Conservation (phyloP, 2,329 filamentous ascomycete genomes). For the Cladosporium oxysporum region DNA sequence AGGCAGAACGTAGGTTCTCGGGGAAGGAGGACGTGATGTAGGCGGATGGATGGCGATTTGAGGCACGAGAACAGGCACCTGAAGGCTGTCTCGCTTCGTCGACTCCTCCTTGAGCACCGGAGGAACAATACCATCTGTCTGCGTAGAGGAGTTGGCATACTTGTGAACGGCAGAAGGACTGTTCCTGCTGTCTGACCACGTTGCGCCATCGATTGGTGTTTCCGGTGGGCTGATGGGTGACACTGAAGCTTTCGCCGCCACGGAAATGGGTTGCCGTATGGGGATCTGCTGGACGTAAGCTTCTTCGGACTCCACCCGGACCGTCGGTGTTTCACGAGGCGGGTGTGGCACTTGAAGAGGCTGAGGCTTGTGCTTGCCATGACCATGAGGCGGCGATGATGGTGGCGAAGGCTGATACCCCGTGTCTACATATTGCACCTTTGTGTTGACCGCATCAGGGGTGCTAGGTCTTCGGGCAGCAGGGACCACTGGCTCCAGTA, state of each 20-base stretch:
- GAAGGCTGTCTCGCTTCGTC: conserved; percentile 34
- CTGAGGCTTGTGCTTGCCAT: conserved; percentile 24
- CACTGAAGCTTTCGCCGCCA: conserved; percentile 20
- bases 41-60: conserved; percentile 92
- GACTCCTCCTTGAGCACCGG: conserved; percentile 29
- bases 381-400: conserved; percentile 63
- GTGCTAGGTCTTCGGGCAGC: background rate
- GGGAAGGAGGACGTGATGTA: conserved; percentile 77
- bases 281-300: background rate
- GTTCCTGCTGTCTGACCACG: conserved; percentile 28
- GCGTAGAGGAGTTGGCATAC: conserved; percentile 37
- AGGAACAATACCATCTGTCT: conserved; percentile 34
- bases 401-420: conserved; percentile 83
- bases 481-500: background rate
- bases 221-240: conserved; percentile 63
- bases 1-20: conserved; percentile 74
- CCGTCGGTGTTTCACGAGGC: conserved; percentile 5
- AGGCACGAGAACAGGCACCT: conserved; percentile 50
- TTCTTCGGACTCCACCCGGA: conserved; percentile 3
- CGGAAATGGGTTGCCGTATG: conserved; percentile 9
- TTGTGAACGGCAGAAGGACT: conserved; percentile 21
- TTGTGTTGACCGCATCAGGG: conserved; percentile 11
- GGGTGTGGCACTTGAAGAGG: conserved; percentile 9
- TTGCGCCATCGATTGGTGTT: conserved; percentile 54
- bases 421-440: conserved; percentile 66